These are phyloP conservation scores for Pseudozyma sp. DNA, from an alignment of 1,284 basidiomycete genomes.

Conservation along the genomic window DNA sequence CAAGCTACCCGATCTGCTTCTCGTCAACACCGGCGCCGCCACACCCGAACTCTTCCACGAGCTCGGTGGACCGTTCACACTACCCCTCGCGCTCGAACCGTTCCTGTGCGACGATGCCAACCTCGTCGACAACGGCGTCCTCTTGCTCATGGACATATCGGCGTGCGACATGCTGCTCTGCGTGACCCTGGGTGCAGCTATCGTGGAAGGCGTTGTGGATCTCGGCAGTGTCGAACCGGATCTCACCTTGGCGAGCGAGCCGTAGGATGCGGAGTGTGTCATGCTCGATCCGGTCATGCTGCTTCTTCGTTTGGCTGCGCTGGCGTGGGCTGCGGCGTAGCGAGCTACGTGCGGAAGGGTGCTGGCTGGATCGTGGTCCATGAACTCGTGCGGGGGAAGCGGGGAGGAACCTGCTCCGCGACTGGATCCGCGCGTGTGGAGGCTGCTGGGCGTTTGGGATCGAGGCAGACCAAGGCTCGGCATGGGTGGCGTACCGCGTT, in stretches of 20 bases:
- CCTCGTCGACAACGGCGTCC: conserved; percentile 30
- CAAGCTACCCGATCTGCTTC: conserved; percentile 84
- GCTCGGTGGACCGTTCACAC: conserved; percentile 38
- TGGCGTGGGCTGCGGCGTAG: conserved; percentile 25
- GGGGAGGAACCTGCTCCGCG: conserved; percentile 33
- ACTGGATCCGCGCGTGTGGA: conserved; percentile 16
- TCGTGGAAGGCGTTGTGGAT: conserved; percentile 19
- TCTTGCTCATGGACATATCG: not conserved
- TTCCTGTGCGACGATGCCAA: conserved; percentile 27
- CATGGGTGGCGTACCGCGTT: conserved; percentile 39
- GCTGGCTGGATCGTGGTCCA: conserved; percentile 58
- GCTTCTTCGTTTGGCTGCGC: conserved; percentile 30
- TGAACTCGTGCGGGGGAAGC: conserved; percentile 51
- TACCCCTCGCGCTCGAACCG: conserved; percentile 20
- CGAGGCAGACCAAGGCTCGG: conserved; percentile 41
- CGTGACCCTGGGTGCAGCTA: conserved; percentile 10
- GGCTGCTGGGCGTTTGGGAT: conserved; percentile 26
- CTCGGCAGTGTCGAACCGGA: conserved; percentile 15
- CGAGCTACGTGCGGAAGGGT: conserved; percentile 44
- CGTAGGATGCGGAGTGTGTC: conserved; percentile 22
- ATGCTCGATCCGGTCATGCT: conserved; percentile 25
- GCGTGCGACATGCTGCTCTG: conserved; percentile 13
- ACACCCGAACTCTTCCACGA: conserved; percentile 34
- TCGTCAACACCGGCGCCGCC: conserved; percentile 71
- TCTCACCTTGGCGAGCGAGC: conserved; percentile 37